Evolutionary conservation across 192 early-diverging fungal genomes (phyloP), one percentile per base, ranked within the genome.

Genomic region (Gigaspora rosea): DNA sequence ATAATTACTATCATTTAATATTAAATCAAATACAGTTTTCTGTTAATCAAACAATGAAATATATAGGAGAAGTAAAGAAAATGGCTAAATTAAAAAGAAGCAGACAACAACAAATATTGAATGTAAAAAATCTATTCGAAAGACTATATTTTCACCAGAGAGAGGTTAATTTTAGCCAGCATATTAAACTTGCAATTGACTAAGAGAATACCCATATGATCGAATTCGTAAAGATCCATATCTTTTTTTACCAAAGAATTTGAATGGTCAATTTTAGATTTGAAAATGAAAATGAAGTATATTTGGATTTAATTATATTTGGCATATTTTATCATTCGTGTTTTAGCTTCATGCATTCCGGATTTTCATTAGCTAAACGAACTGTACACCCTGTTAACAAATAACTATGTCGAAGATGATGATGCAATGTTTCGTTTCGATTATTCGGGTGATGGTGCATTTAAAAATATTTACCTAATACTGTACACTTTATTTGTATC

Each of bases 371-470:
- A 86, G 85, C n/a, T 93, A 71, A 93, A 90, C 79, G 95, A 98
- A 80, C 81, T 98, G n/a, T 97, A 98, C 74, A 86, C 89, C 68
- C 86, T 98, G 47, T 88, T 99, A 78, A 90, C 92, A 12, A 81
- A 92, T 52, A 96, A 99, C 86, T 99, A 99, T 76, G 97, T 99
- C 13, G 98, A 99, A 83, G 98, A 98, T 73, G 90, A 94, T 62
- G 96, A 97, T 80, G 93, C 95, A 56, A 92, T 91, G 86, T 98
- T 99, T 86, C 90, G 98, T 35, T 99, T 99, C 79, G 95, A 96
- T 78, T 99, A 99, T 84, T 93, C 95, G 36, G 86, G 90, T 12
- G 93, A 92, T 99, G 98, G 97, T 92, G 78, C 12, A 0, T 56
- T 18, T 52, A 4, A 12, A 77, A 63, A 50, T 50, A 13, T 50